Evolutionary conservation across 83 land plant species (phyloP).

Genomic region (Diphasiastrum complanatum): DNA sequence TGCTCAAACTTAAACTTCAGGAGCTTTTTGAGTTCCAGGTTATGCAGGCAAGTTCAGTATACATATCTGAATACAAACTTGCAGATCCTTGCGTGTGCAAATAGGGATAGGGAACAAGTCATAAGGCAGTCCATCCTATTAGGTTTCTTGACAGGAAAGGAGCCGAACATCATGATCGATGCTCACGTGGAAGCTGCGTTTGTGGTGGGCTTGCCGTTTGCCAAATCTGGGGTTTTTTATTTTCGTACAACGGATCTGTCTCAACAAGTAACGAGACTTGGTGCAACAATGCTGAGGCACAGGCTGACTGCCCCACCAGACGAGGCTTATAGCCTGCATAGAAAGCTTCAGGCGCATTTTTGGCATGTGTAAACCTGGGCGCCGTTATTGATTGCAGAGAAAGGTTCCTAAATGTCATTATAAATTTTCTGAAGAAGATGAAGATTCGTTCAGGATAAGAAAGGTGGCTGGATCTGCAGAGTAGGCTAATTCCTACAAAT

Average conservation of each 20-base stretch:
- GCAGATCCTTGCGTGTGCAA: constrained; percentile 13
- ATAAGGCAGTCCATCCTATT: background rate
- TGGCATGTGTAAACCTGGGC: constrained; percentile 9
- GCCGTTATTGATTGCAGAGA: constrained; percentile 2
- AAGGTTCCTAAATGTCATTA: background rate
- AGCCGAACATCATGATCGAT: constrained; percentile 5
- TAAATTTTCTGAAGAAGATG: background rate
- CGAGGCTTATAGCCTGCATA: constrained; percentile 13
- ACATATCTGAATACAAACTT: background rate
- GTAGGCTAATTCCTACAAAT: too few relatives aligned
- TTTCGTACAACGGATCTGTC: constrained; percentile 1
- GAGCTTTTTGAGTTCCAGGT: constrained; percentile 11
- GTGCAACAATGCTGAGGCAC: constrained; percentile 16
- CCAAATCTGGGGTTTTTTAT: background rate
- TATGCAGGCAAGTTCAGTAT: constrained; percentile 9
- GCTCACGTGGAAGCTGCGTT: constrained; percentile 9
- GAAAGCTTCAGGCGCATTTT: constrained; percentile 10
- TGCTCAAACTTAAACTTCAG: constrained; percentile 3
- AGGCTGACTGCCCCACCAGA: constrained; percentile 12
- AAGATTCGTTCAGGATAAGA: too few relatives aligned
- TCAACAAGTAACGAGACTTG: background rate
- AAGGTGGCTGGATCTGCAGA: too few relatives aligned
- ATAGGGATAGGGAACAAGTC: constrained; percentile 1
- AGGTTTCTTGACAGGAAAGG: constrained; percentile 14
- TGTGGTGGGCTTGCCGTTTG: constrained; percentile 14